Base-by-base conservation (phyloP, 768 basidiomycete genomes). In the Plicaturopsis crispa region DNA sequence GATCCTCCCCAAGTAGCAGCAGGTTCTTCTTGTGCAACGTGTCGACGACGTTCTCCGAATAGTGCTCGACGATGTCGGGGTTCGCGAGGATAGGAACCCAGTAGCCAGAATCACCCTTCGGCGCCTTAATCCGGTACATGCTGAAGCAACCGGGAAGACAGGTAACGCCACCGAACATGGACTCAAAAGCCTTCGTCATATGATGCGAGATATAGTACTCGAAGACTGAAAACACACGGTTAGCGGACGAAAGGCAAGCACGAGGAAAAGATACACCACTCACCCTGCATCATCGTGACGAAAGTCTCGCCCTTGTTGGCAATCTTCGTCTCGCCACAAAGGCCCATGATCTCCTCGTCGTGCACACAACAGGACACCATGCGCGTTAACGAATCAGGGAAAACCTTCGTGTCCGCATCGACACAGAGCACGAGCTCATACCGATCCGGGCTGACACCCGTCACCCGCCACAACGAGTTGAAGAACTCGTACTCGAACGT, bases 131-230 rank as follows among this genome's bases (percentile, higher is more conserved):
- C 48, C 96, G 82, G 66, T 98, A 98, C 94, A 97, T 98, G 49
- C 84, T 89, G 76, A 99, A 99, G 68, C 96, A 99, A 47, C 96
- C 96, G 17, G 96, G 96, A 48, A 99, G 72, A 75, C 96, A 99
- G 40, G 96, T 98, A 5, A 99, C 96, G 72, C 94, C 92, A 53
- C 96, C 96, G 52, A 98, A 98, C 83, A 94, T 93, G 3, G 93
- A 91, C 65, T 99, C 96, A 70, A 98, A 98, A 3, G 94, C 94
- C 69, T 99, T 99, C 26, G 91, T 94, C 73, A 93, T 75, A 59
- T 98, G 94, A 57, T 99, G 96, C 6, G 96, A 97, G 64, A 97
- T 96, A 70, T 98, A 99, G 62, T 99, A 99, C 63, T 99, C 94
- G 59, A 99, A 99, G 40, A 98, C 96, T 97, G 48, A 12, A 40